These are phyloP conservation scores for Cicer pinnatifidum DNA, from an alignment of 306 rosid species.

Conservation along the genomic window DNA sequence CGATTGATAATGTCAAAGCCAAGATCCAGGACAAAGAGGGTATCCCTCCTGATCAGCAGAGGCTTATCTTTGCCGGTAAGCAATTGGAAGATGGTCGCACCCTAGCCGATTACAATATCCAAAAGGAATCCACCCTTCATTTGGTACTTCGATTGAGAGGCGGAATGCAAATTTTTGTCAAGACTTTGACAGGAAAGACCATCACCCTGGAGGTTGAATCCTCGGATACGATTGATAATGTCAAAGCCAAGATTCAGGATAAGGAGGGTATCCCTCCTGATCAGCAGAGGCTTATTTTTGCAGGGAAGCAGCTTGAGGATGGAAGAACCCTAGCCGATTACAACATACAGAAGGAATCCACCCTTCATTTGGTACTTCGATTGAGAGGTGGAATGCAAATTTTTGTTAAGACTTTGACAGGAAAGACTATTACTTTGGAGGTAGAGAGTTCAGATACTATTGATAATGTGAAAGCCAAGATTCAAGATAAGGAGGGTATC, in stretches of 20 bases:
- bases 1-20: neutral
- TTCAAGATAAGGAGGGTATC: neutral
- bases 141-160: neutral
- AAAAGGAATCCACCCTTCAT: slow-evolving; percentile 6
- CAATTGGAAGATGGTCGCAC: neutral
- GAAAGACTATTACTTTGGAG: slow-evolving; percentile 19
- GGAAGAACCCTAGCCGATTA: neutral
- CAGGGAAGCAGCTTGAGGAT: neutral
- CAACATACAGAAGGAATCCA: slow-evolving; percentile 1
- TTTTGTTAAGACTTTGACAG: slow-evolving; percentile 6
- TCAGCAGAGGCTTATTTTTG: slow-evolving; percentile 1
- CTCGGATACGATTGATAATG: neutral
- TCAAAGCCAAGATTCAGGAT: neutral
- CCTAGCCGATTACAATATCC: neutral
- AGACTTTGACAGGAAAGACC: slow-evolving; percentile 14
- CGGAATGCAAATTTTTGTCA: slow-evolving; percentile 4
- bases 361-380: neutral
- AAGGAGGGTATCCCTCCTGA: neutral
- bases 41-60: neutral
- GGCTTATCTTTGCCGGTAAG: neutral
- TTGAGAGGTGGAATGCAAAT: slow-evolving; percentile 24
- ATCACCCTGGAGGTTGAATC: neutral
- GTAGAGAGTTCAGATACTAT: slow-evolving; percentile 6
- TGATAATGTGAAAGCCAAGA: slow-evolving; percentile 1
- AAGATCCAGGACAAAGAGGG: slow-evolving; percentile 3